phyloP scores from a whole-genome alignment of 345 rosid species.

The Hibiscus syriacus region DNA sequence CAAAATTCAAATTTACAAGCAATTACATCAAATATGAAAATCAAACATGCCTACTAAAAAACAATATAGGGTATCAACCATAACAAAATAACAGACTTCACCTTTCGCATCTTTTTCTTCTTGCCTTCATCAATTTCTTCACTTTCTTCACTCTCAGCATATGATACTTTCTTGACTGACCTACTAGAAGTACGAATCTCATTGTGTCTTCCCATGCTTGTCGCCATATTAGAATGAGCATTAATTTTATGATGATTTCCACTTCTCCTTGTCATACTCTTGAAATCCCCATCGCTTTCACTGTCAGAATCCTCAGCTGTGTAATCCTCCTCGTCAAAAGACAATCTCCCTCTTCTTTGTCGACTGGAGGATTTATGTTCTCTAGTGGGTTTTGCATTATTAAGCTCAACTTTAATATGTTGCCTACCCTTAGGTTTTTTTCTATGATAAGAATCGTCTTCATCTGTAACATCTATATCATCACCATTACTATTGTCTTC shows the following conservation, averaged over 20 bases:
- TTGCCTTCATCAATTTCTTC: conserved; percentile 84
- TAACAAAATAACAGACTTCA: conserved; percentile 19
- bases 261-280: conserved; percentile 54
- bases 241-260: conserved; percentile 50
- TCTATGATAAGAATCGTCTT: conserved; percentile 55
- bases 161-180: conserved; percentile 91
- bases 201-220: conserved; percentile 40
- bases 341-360: conserved; percentile 52
- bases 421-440: conserved; percentile 62
- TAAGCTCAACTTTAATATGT: conserved; percentile 46
- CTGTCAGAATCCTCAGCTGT: conserved; percentile 67
- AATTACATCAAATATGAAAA: background rate
- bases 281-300: conserved; percentile 55
- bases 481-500: conserved; percentile 61
- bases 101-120: conserved; percentile 75
- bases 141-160: conserved; percentile 98
- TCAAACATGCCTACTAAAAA: background rate
- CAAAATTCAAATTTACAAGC: background rate
- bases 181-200: conserved; percentile 90
- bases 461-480: conserved; percentile 59
- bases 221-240: conserved; percentile 36
- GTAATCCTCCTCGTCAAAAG: conserved; percentile 60
- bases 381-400: conserved; percentile 29
- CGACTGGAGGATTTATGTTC: conserved; percentile 51
- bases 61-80: conserved; percentile 4